Evolutionary conservation across 2,329 filamentous ascomycete species (phyloP), one percentile per base, ranked within the genome.

Genomic region (Allantophomopsis cytisporea): DNA sequence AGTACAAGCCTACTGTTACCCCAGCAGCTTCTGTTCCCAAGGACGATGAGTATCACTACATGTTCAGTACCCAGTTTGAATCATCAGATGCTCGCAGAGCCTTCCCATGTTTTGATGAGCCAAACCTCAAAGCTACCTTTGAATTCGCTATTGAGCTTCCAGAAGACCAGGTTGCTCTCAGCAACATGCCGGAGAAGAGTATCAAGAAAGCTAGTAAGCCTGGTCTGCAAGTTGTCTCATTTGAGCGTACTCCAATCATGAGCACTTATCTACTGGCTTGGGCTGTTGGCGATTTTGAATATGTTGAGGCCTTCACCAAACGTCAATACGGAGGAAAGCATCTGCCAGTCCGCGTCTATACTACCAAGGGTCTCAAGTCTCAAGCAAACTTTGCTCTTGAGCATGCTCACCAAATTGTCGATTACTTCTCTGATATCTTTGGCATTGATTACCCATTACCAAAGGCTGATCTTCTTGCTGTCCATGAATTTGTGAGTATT

Each of bases 31-130:
- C 84, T 11, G 87, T 94, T 2, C 83, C 87, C 20, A 81, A 71
- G 54, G 86, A 80, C 47, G 68, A 69, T 36, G 69, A 77, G 51
- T 74, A 69, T 55, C 73, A 76, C 58, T 73, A 73, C 56, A 88
- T 89, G 83, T 68, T 94, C 60, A 94, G 85, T 66, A 98, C 91
- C 37, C 91, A 98, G 59, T 98, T 98, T 56, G 91, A 98, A 67
- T 82, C 88, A 35, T 94, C 87, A 54, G 91, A 98, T 62, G 91
- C 91, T 45, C 81, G 91, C 47, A 74, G 88, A 49, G 89, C 91
- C 7, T 95, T 98, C 63, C 91, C 91, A 36, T 98, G 91, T 65
- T 96, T 96, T 55, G 91, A 98, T 56, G 91, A 98, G 65, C 91
- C 91, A 33, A 94, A 94, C 54, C 72, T 96, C 47, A 98, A 98